phyloP scores from a whole-genome alignment of 169 alveolate genomes.

The Cryptosporidium tyzzeri region DNA sequence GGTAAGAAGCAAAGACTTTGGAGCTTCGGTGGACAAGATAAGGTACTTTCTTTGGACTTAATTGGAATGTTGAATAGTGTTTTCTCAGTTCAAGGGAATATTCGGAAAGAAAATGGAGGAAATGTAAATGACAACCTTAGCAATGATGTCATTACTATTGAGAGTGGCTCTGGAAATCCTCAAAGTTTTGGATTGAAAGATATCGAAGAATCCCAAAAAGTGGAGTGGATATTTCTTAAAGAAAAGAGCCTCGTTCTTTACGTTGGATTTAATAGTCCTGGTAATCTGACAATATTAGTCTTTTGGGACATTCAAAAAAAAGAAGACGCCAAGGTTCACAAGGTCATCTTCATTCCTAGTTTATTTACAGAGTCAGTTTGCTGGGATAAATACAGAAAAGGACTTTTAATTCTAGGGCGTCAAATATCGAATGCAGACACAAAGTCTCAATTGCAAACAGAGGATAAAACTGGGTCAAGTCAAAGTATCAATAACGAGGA shows the following conservation, averaged over 20 bases:
- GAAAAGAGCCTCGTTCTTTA: conserved; percentile 13
- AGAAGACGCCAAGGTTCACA: conserved; percentile 21
- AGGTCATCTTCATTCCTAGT: conserved; percentile 7
- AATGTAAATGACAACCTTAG: not conserved
- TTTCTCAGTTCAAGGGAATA: conserved; percentile 11
- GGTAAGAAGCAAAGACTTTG: conserved; percentile 19
- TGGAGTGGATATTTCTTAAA: conserved; percentile 12
- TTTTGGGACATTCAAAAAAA: conserved; percentile 28
- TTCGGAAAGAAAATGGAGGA: not conserved
- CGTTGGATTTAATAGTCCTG: conserved; percentile 2
- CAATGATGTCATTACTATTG: not conserved
- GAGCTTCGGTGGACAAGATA: conserved; percentile 19
- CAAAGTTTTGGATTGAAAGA: not conserved
- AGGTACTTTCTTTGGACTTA: conserved; percentile 21
- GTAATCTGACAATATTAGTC: not conserved
- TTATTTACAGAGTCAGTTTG: not conserved
- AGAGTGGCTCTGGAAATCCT: not conserved
- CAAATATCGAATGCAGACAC: not conserved
- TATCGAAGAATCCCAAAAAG: conserved; percentile 19
- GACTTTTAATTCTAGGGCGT: conserved; percentile 14
- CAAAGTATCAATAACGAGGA: not conserved
- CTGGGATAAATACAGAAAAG: conserved; percentile 45
- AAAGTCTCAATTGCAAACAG: not conserved
- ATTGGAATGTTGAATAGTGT: not conserved
- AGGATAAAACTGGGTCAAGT: not conserved